Evolutionary conservation across 2,329 filamentous ascomycete genomes (phyloP), one percentile per base, ranked within the genome.

Genomic region (Phialophora expanda): DNA sequence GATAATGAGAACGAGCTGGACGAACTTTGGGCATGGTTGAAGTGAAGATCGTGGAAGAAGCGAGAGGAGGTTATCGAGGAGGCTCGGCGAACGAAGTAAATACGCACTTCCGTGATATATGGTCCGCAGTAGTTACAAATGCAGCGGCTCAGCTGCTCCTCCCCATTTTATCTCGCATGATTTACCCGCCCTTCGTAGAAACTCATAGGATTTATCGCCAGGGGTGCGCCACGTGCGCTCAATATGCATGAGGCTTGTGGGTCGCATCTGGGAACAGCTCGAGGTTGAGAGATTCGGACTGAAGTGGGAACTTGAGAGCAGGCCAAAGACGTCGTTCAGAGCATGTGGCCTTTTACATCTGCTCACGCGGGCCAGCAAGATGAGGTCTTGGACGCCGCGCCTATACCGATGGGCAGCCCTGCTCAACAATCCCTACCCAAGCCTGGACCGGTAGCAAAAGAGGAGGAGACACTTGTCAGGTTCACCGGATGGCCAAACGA

Each of bases 401-500:
- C 34, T 5, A 28, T 26, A 46, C 14, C 48, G 14, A 28, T 48
- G 51, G 51, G 38, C 38, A 26, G n/a, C 8, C 32, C 57, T 14
- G 22, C 20, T 12, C 14, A 20, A 12, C 55, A n/a, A 20, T 30
- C 41, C 17, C 38, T 24, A 9, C 20, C 41, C 38, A 34, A 59
- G 38, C n/a, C 26, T 38, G 26, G 34, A 46, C 17, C 32, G 24
- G 28, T 34, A 44, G 12, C 44, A 56, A 22, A 62, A 22, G 55
- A 66, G 57, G 41, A 48, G 26, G 60, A 53, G 17, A 41, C 28
- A 20, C 76, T 54, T 26, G 46, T 56, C 17, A 76, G 53, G 75
- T 77, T 26, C 74, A 70, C 62, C 8, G 69, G 66, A 41, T 67
- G 62, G 69, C 66, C 68, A 41, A 69, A 71, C 62, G 70, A 75